phyloP scores from a whole-genome alignment of 495 filamentous ascomycete species.

The Penicillium soppii region DNA sequence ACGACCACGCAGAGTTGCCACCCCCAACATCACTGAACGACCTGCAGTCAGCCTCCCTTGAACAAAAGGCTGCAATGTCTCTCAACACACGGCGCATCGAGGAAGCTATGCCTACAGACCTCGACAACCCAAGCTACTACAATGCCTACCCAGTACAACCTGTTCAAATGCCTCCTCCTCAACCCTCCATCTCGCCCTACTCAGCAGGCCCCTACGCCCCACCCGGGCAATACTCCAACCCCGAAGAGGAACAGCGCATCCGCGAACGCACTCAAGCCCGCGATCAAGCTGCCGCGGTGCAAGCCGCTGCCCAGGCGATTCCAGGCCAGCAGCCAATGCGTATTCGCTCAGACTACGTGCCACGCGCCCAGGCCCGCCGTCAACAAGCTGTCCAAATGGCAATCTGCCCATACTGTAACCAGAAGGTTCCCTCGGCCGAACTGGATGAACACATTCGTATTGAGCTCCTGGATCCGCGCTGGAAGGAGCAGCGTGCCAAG shows the following conservation, averaged over 20 bases:
- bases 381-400: conserved; percentile 64
- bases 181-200: conserved; percentile 32
- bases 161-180: conserved; percentile 20
- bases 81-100: conserved; percentile 85
- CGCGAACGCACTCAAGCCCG: conserved; percentile 68
- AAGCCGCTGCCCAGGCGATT: conserved; percentile 69
- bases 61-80: conserved; percentile 89
- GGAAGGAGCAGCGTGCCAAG: conserved; percentile 94
- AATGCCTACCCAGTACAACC: conserved; percentile 46
- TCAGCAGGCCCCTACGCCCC: conserved; percentile 37
- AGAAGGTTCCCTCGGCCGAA: conserved; percentile 81
- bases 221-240: conserved; percentile 44
- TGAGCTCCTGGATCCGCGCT: conserved; percentile 90
- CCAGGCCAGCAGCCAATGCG: conserved; percentile 72
- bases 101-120: conserved; percentile 88
- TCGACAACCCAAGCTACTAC: conserved; percentile 57
- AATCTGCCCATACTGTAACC: conserved; percentile 91
- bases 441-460: conserved; percentile 94
- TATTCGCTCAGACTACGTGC: conserved; percentile 90
- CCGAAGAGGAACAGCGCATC: conserved; percentile 67
- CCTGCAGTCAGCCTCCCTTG: conserved; percentile 87
- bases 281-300: conserved; percentile 70
- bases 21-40: conserved; percentile 86
- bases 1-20: conserved; percentile 83
- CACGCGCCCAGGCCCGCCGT: conserved; percentile 71